Evolutionary conservation across 371 early-diverging fungal species (phyloP), one percentile per base, ranked within the genome.

Genomic region (Mortierella sp.): DNA sequence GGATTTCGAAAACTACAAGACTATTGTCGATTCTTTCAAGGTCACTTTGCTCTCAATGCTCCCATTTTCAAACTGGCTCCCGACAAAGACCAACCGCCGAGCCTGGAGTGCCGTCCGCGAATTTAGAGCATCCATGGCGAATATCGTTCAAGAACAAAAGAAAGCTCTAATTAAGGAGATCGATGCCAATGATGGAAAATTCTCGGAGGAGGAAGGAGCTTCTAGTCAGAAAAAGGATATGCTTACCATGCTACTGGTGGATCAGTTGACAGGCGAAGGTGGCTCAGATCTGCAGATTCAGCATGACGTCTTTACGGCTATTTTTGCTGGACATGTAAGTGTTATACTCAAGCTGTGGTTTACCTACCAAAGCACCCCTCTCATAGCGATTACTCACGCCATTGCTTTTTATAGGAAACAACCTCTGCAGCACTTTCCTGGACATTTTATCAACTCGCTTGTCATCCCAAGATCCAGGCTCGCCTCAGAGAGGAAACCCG

Each of bases 371-470:
- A 3, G 16, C 43, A 43, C 3, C 10, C 39, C 0, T 35, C 35
- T 35, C 6, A 43, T 11, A 0, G 43, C 43, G 3, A 43, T 43
- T 43, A 43, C 16, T 43, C 3, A 43, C 16, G 16, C 16, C 43
- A 14, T 43, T 43, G 43, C 0, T 43, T 43, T 43, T 43, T 43
- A 43, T 43, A 77, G 77, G 90, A 90, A 77, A 89, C 90, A 3
- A 89, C 90, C 0, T 86, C 87, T 37, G 88, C 87, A 0, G 75
- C 87, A 5, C 70, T 89, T 39, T 88, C 88, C 6, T 90, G 90
- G 89, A 83, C 85, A n/a, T 84, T 90, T 55, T 88, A 87, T 83
- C 75, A 88, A 35, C 73, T 90, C 2, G 88, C 88, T 12, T 64
- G 78, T 18, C 57, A 88, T 58, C 89, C 84, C 32, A 66, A 79